Evolutionary conservation across 1,139 yeast genomes (phyloP).

Genomic region (Geotrichum reessii): DNA sequence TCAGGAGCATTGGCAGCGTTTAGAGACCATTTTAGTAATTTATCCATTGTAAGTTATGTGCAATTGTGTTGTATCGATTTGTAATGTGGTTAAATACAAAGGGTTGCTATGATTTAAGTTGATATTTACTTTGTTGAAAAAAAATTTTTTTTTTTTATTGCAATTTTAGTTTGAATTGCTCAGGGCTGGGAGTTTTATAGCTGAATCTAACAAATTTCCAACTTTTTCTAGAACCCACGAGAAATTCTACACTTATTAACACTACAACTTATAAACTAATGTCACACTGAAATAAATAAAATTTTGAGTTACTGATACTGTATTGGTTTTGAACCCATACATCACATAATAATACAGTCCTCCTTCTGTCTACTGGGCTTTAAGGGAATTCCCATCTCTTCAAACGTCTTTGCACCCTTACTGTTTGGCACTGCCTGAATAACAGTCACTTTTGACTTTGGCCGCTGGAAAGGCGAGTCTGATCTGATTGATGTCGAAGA

Average conservation of each 20-base stretch:
- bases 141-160: too few species aligned
- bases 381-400: not conserved
- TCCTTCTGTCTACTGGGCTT: conserved; percentile 2
- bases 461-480: conserved; percentile 1
- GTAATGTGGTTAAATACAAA: too few species aligned
- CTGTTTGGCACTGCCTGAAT: not conserved
- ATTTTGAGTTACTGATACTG: too few species aligned
- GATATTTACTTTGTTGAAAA: not conserved
- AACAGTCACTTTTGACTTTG: conserved; percentile 1
- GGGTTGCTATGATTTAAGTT: too few species aligned
- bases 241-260: not conserved
- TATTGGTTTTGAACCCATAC: too few species aligned
- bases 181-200: not conserved
- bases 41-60: conserved; percentile 55
- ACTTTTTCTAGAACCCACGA: not conserved
- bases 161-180: not conserved
- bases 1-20: conserved; percentile 36
- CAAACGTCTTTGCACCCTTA: not conserved
- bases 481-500: not conserved
- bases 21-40: conserved; percentile 84
- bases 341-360: conserved; percentile 8
- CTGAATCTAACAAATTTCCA: not conserved
- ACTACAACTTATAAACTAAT: too few species aligned
- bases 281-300: too few species aligned
- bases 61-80: not conserved